phyloP scores from a whole-genome alignment of 768 basidiomycete genomes.

The Rhodosporidiobolus sp. region DNA sequence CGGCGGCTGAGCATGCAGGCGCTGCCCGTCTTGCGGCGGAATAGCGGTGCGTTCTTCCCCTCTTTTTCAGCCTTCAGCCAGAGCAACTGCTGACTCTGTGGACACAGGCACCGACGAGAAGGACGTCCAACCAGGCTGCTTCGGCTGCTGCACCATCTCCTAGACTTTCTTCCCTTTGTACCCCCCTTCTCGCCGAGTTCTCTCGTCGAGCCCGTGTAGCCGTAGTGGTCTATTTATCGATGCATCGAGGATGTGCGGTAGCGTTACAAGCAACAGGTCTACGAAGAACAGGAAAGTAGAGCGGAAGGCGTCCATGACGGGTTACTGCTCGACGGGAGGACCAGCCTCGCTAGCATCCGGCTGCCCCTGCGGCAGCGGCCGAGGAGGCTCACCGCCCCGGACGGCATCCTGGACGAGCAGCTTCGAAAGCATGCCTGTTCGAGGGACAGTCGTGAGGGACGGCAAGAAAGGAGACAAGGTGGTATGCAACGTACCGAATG shows the following conservation, averaged over 20 bases:
- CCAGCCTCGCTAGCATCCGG: too few relatives aligned
- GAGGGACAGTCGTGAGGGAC: neutral
- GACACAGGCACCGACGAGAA: neutral
- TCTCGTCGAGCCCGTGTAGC: neutral
- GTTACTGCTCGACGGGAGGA: too few relatives aligned
- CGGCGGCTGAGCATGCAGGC: neutral
- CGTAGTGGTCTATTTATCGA: neutral
- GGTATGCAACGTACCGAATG: conserved; percentile 11
- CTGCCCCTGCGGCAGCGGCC: too few relatives aligned
- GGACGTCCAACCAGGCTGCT: neutral
- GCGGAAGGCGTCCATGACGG: neutral
- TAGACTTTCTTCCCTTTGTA: neutral
- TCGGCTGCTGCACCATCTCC: neutral
- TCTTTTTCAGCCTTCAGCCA: too few relatives aligned
- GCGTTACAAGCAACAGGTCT: neutral
- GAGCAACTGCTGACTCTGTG: neutral
- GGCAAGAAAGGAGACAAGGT: neutral
- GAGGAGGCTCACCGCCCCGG: neutral
- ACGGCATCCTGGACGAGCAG: conserved; percentile 24
- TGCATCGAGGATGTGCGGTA: neutral
- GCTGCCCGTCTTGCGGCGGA: neutral
- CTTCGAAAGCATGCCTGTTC: conserved; percentile 24
- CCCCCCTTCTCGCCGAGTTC: too few relatives aligned
- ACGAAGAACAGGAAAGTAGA: too few relatives aligned
- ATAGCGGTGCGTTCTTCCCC: neutral